A percentile compares a stretch with the other conserved stretches of the same genome.
Conservation (phyloP, 306 rosid genomes). For the Rubus parviflorus region DNA sequence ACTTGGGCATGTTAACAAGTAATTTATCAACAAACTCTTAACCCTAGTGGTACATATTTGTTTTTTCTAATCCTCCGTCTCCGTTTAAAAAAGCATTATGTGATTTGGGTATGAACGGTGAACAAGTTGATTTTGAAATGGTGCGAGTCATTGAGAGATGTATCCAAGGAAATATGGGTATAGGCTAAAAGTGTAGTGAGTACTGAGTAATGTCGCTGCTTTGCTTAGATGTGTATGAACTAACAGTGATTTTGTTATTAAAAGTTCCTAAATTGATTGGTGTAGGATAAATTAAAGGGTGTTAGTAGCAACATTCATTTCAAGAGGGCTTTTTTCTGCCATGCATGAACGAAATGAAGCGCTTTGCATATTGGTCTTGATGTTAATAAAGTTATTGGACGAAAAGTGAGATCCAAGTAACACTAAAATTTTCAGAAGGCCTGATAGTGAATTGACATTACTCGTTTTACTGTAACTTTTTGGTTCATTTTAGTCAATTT, state of each 20-base stretch:
- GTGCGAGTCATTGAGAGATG: not conserved
- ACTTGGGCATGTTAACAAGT: not conserved
- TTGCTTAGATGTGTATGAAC: not conserved
- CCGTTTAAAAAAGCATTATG: no score
- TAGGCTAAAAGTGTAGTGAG: not conserved
- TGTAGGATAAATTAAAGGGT: not conserved
- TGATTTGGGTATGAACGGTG: not conserved
- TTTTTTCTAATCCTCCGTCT: not conserved
- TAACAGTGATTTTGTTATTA: not conserved
- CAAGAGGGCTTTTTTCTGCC: not conserved
- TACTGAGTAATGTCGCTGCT: not conserved
- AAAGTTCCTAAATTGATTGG: not conserved
- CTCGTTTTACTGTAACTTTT: not conserved
- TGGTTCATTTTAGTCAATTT: not conserved
- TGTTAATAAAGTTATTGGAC: no score
- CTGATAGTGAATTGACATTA: not conserved
- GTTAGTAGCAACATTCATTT: not conserved
- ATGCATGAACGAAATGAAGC: not conserved
- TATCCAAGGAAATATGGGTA: not conserved
- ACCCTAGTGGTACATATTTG: no score
- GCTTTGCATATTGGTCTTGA: not conserved
- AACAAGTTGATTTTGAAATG: not conserved
- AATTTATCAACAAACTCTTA: not conserved
- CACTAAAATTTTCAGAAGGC: not conserved
- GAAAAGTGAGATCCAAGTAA: not conserved